A percentile compares a stretch with the other conserved stretches of the same genome.
Conservation (phyloP, 2,329 filamentous ascomycete genomes). For the Tympanopsis confertula region DNA sequence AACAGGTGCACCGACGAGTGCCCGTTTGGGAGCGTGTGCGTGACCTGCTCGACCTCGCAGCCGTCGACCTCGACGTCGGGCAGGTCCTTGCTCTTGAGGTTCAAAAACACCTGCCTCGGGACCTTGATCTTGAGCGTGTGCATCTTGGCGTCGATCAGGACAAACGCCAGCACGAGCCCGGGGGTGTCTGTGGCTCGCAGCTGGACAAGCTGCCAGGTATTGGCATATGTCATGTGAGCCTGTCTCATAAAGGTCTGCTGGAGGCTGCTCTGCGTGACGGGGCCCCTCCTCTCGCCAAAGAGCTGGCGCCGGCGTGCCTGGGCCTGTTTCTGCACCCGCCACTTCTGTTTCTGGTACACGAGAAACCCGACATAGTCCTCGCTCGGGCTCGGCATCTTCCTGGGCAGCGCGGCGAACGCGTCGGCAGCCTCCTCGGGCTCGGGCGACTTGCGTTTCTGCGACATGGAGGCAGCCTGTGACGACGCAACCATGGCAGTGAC, state of each 20-base stretch:
- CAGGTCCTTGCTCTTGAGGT: conserved; percentile 75
- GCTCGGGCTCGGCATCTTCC: conserved; percentile 71
- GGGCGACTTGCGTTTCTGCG: conserved; percentile 63
- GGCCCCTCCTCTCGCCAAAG: conserved; percentile 72
- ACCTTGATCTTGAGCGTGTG: conserved; percentile 82
- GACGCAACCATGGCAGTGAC: conserved; percentile 38
- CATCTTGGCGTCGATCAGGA: conserved; percentile 86
- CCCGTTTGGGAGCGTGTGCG: conserved; percentile 84
- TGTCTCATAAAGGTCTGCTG: conserved; percentile 76
- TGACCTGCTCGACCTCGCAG: conserved; percentile 85
- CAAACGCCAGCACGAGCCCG: conserved; percentile 77
- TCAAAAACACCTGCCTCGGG: conserved; percentile 78
- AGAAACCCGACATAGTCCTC: conserved; percentile 82
- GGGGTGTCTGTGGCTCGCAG: conserved; percentile 71
- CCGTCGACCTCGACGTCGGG: conserved; percentile 79
- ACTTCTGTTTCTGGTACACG: conserved; percentile 93
- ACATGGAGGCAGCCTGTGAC: conserved; percentile 38
- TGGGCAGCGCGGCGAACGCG: conserved; percentile 71
- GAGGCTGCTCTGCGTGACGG: conserved; percentile 47
- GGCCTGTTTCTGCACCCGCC: conserved; percentile 93
- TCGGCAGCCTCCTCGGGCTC: conserved; percentile 52
- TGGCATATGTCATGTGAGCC: conserved; percentile 78
- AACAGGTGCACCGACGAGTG: conserved; percentile 90
- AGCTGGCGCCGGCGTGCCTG: conserved; percentile 75
- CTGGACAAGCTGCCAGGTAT: conserved; percentile 89